phyloP scores from a whole-genome alignment of 768 basidiomycete species.

The Tylopilus felleus region DNA sequence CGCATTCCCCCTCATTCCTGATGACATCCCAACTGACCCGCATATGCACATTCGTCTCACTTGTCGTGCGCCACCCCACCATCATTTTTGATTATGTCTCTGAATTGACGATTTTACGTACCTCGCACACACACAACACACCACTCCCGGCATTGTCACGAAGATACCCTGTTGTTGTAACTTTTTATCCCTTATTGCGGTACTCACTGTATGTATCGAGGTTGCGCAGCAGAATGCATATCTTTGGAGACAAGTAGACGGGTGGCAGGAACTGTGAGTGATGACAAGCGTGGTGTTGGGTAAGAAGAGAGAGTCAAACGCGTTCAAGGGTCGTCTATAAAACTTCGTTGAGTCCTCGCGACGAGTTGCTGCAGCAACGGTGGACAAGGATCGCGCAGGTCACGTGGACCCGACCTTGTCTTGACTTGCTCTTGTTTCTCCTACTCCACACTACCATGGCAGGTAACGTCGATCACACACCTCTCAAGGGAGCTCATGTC shows the following conservation, averaged over 20 bases:
- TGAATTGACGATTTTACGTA: conserved; percentile 34
- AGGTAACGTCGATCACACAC: conserved; percentile 2
- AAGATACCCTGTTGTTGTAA: conserved; percentile 36
- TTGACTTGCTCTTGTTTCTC: neutral
- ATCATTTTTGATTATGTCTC: conserved; percentile 21
- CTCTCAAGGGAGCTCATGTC: neutral
- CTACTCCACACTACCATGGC: conserved; percentile 11
- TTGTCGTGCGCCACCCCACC: conserved; percentile 24
- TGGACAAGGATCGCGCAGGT: neutral
- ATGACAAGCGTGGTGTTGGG: no score
- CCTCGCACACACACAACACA: conserved; percentile 13
- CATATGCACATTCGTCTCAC: conserved; percentile 5
- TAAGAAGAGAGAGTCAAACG: no score
- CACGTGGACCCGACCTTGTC: conserved; percentile 6
- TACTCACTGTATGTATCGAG: conserved; percentile 26
- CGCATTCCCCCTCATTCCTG: neutral
- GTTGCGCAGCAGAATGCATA: conserved; percentile 37
- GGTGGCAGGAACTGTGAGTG: neutral
- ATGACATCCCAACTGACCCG: conserved; percentile 5
- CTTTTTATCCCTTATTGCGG: conserved; percentile 25
- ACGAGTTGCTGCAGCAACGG: no score
- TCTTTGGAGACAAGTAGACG: conserved; percentile 28
- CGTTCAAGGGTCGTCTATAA: no score
- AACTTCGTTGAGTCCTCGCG: no score
- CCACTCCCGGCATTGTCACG: conserved; percentile 28